These are phyloP conservation scores for Huntiella omanensis DNA, from an alignment of 2,329 filamentous ascomycete genomes.

Conservation along the genomic window DNA sequence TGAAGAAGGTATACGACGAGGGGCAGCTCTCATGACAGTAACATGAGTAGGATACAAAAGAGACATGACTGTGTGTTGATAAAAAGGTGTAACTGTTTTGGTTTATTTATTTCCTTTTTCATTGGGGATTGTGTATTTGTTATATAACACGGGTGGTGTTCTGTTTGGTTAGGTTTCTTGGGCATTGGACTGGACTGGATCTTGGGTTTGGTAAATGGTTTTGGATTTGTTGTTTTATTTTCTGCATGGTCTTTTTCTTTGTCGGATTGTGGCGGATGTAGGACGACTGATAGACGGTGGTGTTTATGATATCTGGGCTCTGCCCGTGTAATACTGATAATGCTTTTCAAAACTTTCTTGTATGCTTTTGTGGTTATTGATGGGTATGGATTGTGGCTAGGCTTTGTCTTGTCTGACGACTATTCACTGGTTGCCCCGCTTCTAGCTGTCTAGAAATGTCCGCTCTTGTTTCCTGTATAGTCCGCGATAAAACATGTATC, in stretches of 20 bases:
- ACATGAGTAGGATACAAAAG: not conserved
- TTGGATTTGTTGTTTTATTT: not conserved
- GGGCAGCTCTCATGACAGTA: not conserved
- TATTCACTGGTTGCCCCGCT: too few species aligned
- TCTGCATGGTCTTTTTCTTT: not conserved
- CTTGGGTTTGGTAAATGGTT: too few species aligned
- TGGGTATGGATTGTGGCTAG: too few species aligned
- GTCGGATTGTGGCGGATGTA: too few species aligned
- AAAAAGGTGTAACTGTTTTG: not conserved
- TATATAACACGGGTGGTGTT: not conserved
- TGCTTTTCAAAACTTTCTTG: constrained; percentile 1
- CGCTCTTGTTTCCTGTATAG: too few species aligned
- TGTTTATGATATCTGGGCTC: constrained; percentile 6
- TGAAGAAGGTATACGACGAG: constrained; percentile 2
- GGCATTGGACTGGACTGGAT: not conserved
- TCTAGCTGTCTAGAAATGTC: too few species aligned
- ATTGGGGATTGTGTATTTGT: not conserved
- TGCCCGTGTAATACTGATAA: constrained; percentile 4
- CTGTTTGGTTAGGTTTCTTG: not conserved
- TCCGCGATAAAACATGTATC: too few species aligned
- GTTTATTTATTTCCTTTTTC: not conserved
- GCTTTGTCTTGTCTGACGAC: too few species aligned
- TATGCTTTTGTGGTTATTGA: not conserved
- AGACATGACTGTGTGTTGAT: not conserved
- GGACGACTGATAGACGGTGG: not conserved